These are phyloP conservation scores for Singerocomus inundabilis DNA, from an alignment of 1,284 basidiomycete species.

Conservation along the genomic window DNA sequence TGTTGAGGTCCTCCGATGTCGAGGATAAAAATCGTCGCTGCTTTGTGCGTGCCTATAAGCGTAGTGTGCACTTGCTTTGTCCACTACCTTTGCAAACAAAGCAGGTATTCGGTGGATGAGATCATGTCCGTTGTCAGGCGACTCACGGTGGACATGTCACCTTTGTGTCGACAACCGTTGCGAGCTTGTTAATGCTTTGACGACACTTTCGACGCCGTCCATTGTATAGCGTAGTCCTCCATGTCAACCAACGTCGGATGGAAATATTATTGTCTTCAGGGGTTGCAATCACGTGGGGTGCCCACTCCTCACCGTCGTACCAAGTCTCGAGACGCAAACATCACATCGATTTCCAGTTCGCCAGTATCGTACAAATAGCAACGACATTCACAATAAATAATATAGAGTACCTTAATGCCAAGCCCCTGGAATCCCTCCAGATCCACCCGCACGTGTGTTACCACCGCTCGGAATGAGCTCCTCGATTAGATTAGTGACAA, in stretches of 20 bases:
- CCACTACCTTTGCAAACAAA: conserved; percentile 5
- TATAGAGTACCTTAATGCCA: conserved; percentile 33
- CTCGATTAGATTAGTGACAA: conserved; percentile 64
- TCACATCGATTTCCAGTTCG: not conserved
- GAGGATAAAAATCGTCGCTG: conserved; percentile 4
- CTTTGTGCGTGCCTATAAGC: conserved; percentile 10
- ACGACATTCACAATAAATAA: not conserved
- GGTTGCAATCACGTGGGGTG: not conserved
- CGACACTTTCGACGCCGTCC: not conserved
- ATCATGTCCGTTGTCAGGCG: too few relatives aligned
- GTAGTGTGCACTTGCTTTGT: conserved; percentile 8
- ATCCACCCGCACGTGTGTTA: conserved; percentile 11
- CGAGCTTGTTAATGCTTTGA: not conserved
- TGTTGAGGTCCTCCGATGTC: conserved; percentile 14
- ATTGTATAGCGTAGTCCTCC: not conserved
- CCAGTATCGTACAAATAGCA: conserved; percentile 15
- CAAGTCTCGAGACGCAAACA: not conserved
- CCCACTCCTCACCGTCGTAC: too few relatives aligned
- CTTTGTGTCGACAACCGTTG: not conserved
- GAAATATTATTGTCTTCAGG: not conserved
- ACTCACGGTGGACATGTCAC: not conserved
- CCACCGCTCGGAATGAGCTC: conserved; percentile 42
- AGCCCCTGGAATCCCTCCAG: conserved; percentile 39
- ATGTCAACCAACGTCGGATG: too few relatives aligned
- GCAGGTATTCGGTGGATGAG: conserved; percentile 1